These are phyloP conservation scores for Trichoderma orchidacearum DNA, from an alignment of 495 filamentous ascomycete genomes.

Conservation along the genomic window DNA sequence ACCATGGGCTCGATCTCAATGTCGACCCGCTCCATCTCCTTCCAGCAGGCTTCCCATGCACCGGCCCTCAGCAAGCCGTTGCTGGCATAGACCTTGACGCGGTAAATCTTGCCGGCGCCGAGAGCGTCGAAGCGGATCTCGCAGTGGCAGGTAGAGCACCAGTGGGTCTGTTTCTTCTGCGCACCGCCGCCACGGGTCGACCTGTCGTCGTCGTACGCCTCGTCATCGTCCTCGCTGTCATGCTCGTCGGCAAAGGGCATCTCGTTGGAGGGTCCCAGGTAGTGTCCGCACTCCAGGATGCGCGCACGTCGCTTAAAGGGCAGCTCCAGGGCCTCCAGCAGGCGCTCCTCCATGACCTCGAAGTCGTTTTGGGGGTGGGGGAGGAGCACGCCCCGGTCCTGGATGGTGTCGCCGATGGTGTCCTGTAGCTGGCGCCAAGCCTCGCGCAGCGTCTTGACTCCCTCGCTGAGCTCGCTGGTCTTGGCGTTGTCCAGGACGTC, in stretches of 20 bases:
- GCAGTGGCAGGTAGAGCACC: constrained; percentile 44
- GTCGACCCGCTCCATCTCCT: constrained; percentile 94
- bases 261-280: constrained; percentile 34
- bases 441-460: constrained; percentile 43
- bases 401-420: constrained; percentile 59
- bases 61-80: constrained; percentile 88
- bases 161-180: constrained; percentile 34
- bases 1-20: constrained; percentile 67
- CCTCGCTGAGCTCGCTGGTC: constrained; percentile 32
- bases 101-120: constrained; percentile 47
- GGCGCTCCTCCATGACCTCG: constrained; percentile 78
- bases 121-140: constrained; percentile 36
- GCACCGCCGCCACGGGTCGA: constrained; percentile 11
- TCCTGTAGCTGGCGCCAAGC: constrained; percentile 67
- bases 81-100: constrained; percentile 79
- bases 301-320: constrained; percentile 45
- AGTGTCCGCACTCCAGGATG: constrained; percentile 71
- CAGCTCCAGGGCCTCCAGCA: constrained; percentile 79
- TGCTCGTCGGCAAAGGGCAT: constrained; percentile 27
- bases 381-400: constrained; percentile 74
- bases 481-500: constrained; percentile 26
- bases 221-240: constrained; percentile 33
- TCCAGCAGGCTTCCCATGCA: constrained; percentile 89
- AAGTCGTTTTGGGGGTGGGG: constrained; percentile 85
- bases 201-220: constrained; percentile 8